Evolutionary conservation across 148 eudicot species (phyloP).

Genomic region (Chenopodium quinoa): DNA sequence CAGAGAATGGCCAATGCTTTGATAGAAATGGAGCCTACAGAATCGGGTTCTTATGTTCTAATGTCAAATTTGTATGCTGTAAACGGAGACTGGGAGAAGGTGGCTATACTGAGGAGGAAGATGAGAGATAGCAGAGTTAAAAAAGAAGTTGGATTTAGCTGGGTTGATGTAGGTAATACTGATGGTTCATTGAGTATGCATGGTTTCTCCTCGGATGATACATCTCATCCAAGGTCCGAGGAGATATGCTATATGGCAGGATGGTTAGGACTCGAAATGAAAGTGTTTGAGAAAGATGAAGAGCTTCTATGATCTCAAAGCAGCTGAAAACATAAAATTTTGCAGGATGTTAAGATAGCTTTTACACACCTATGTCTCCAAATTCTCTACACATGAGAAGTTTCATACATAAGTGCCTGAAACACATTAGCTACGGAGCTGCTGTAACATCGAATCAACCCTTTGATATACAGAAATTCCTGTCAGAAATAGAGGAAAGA

Average conservation of each 20-base stretch:
- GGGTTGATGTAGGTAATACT: conserved; percentile 68
- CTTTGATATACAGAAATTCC: background rate
- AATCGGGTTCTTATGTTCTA: conserved; percentile 76
- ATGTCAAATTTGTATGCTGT: conserved; percentile 87
- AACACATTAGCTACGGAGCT: background rate
- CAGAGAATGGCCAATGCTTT: conserved; percentile 46
- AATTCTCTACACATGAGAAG: background rate
- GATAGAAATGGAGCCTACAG: conserved; percentile 64
- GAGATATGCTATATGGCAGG: conserved; percentile 65
- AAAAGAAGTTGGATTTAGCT: conserved; percentile 89
- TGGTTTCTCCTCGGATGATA: conserved; percentile 78
- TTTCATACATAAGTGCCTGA: background rate
- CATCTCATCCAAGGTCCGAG: conserved; percentile 54
- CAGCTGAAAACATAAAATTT: background rate
- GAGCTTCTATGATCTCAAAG: conserved; percentile 16
- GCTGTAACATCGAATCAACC: background rate
- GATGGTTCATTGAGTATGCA: conserved; percentile 48
- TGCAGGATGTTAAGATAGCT: background rate
- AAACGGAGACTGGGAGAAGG: conserved; percentile 84
- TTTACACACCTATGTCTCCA: too few species aligned
- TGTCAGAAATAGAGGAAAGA: background rate
- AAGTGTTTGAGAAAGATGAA: conserved; percentile 33
- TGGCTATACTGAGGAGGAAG: conserved; percentile 54
- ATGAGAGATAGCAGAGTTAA: conserved; percentile 74
- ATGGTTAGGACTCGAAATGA: conserved; percentile 63